These are phyloP conservation scores for Volvox reticuliferus DNA, from an alignment of 139 green algal genomes.

Conservation along the genomic window DNA sequence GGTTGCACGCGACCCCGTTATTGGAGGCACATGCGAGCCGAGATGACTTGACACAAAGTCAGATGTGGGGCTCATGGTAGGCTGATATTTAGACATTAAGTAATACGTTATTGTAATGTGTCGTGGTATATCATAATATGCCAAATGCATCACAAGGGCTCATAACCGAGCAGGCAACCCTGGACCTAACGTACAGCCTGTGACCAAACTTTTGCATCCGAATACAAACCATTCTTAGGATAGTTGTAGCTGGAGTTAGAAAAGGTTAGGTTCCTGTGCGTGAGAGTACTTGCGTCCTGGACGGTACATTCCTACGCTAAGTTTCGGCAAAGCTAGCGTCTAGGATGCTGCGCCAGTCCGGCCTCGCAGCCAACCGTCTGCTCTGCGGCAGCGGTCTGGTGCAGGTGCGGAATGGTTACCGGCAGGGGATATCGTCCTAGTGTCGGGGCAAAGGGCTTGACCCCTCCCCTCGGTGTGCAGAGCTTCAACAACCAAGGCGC, in stretches of 20 bases:
- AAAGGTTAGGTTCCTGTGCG: no score
- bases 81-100: no score
- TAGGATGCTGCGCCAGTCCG: constrained; percentile 44
- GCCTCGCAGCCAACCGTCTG: constrained; percentile 34
- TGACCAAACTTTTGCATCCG: no score
- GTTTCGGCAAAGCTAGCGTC: constrained; percentile 17
- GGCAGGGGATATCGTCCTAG: not conserved
- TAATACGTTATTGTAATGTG: no score
- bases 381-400: constrained; percentile 30
- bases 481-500: constrained; percentile 10
- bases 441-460: constrained; percentile 2
- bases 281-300: not conserved
- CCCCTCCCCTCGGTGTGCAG: not conserved
- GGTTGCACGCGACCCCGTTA: no score
- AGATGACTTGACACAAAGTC: no score
- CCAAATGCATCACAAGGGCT: not conserved
- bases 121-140: no score
- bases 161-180: not conserved
- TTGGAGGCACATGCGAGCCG: no score
- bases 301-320: constrained; percentile 36
- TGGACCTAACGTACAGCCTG: not conserved
- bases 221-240: no score
- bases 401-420: constrained; percentile 5
- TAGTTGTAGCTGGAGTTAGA: no score
- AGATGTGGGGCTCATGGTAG: no score